Base-by-base conservation (phyloP, 495 filamentous ascomycete species). In the Aspergillus affinis region DNA sequence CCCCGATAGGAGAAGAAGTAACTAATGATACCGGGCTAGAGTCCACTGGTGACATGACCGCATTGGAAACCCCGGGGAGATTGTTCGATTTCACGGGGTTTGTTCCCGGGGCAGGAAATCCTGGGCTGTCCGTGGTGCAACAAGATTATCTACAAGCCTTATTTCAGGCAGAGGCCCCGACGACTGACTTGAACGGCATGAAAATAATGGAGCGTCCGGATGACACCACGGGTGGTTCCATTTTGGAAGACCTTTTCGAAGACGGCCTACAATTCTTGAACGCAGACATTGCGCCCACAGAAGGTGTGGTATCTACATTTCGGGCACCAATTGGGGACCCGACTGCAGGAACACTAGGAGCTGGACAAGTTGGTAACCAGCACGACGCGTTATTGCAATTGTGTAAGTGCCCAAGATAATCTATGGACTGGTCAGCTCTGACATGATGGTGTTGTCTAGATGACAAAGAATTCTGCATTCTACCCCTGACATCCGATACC, bases 391-490 rank as follows among this genome's bases (percentile, higher is more conserved):
- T 59, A 23, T 51, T 57, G 17, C 48, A 61, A 36, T 51, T 60
- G 32, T 60, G 44, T 60, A 57, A 9, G 49, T 17, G 23, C 23
- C 3, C 36, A 3, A 4, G 0, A 32, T 10, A 20, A 10, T n/a
- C n/a, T 21, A 26, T 55, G 30, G 17, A 20, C 2, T 15, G 13
- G 46, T 2, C 17, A 26, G 6, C 20, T 36, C 21, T 21, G 15
- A 26, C 18, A 23, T 41, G 36, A 1, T 5, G 12, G 19, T 45
- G 10, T 4, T 18, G 13, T 12, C 19, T 60, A 67, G 65, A 67
- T 51, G 59, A 67, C 55, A 53, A 57, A 18, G 64, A 66, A 30
- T 63, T 60, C 46, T 66, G 64, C n/a, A 61, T 66, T 4, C 54
- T 63, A 9, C 64, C 64, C 30, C 21, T 66, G n/a, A 66, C 64